These are phyloP conservation scores for Lathyrus tuberosus DNA, from an alignment of 306 rosid species.

Conservation along the genomic window DNA sequence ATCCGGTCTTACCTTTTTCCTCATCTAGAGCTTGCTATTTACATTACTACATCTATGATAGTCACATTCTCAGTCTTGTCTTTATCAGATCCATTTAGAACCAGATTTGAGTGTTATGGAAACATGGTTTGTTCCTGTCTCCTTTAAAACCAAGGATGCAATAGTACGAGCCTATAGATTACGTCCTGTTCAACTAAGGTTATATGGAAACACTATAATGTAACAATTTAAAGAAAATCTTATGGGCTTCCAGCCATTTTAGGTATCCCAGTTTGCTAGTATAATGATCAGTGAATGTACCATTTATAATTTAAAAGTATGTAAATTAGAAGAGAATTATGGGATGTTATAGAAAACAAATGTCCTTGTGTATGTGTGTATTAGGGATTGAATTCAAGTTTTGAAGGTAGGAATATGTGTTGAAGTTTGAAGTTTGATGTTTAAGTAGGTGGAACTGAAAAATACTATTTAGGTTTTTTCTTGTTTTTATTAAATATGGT, in stretches of 20 bases:
- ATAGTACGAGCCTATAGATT: no score
- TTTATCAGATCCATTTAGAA: constrained; percentile 19
- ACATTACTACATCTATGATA: neutral
- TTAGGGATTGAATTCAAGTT: constrained; percentile 9
- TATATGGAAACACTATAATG: constrained; percentile 5
- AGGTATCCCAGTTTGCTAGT: constrained; percentile 14
- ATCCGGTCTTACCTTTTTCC: neutral
- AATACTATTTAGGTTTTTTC: constrained; percentile 12
- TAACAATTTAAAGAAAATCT: constrained; percentile 6
- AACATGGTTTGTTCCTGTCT: neutral
- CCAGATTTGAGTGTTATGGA: constrained; percentile 16
- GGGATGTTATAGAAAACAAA: neutral
- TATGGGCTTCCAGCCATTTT: neutral
- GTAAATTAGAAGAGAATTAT: constrained; percentile 21
- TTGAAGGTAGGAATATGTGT: constrained; percentile 12
- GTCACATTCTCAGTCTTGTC: constrained; percentile 4
- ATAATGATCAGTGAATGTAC: neutral
- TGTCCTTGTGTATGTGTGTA: neutral
- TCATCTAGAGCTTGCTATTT: constrained; percentile 4
- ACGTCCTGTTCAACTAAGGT: no score
- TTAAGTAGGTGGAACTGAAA: constrained; percentile 2
- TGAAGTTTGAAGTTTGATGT: constrained; percentile 29
- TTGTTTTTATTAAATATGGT: constrained; percentile 9
- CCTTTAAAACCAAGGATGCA: no score
- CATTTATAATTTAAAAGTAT: constrained; percentile 8